Percentiles rank a stretch among this genome's conserved stretches.
phyloP scores from a whole-genome alignment of 306 rosid genomes.

The Vachellia collinsii region DNA sequence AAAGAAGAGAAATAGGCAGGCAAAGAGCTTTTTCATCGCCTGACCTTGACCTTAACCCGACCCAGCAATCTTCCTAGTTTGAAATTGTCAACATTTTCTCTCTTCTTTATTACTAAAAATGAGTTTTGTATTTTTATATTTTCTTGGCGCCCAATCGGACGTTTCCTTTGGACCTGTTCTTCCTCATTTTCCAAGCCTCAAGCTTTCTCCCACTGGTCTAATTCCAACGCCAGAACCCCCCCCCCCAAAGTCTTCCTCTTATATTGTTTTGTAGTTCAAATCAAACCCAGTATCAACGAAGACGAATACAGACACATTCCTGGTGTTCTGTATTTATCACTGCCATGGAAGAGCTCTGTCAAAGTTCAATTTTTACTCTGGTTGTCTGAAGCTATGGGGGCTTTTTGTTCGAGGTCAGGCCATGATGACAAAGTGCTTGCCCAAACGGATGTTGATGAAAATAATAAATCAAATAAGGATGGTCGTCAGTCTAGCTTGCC shows the following conservation, averaged over 20 bases:
- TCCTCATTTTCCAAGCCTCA: neutral
- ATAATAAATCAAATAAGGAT: slow-evolving; percentile 4
- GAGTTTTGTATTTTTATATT: slow-evolving; percentile 8
- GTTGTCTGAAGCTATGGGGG: slow-evolving; percentile 55
- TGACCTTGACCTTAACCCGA: neutral
- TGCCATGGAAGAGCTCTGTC: slow-evolving; percentile 5
- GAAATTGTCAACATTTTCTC: neutral
- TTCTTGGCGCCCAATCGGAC: slow-evolving; percentile 15
- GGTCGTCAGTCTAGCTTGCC: neutral
- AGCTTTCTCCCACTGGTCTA: neutral
- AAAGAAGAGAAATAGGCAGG: neutral
- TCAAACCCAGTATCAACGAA: neutral
- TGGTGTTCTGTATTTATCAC: neutral
- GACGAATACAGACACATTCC: neutral
- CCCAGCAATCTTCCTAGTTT: neutral
- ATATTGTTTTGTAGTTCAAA: neutral
- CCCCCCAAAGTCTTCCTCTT: neutral
- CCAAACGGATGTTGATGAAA: slow-evolving; percentile 23
- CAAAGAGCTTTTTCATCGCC: neutral
- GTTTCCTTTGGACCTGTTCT: slow-evolving; percentile 3
- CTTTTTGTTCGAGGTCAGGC: slow-evolving; percentile 56
- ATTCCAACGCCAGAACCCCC: neutral
- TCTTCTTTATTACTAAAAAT: neutral
- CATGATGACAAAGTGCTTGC: slow-evolving; percentile 35
- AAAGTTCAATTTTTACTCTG: slow-evolving; percentile 38